A percentile compares a stretch with the other conserved stretches of the same genome.
These are phyloP conservation scores for Backusella tarrabulga DNA, from an alignment of 192 early-diverging fungal species.

Conservation along the genomic window DNA sequence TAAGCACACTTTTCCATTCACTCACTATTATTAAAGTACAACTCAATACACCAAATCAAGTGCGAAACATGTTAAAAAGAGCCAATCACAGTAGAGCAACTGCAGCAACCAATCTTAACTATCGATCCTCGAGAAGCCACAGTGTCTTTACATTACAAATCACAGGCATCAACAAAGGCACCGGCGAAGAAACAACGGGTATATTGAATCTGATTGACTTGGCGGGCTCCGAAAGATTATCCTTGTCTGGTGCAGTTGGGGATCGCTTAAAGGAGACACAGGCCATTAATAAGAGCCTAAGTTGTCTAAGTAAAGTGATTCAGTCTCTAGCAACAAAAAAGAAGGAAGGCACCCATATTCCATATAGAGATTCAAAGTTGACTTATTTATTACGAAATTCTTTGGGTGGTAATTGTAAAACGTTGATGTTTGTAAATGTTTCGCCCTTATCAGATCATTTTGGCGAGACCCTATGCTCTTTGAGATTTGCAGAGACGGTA, in stretches of 20 bases:
- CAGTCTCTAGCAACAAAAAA: conserved; percentile 74
- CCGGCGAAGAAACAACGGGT: conserved; percentile 70
- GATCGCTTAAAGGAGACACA: conserved; percentile 91
- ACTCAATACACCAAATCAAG: conserved; percentile 72
- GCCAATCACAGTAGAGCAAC: conserved; percentile 87
- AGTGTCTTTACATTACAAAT: conserved; percentile 90
- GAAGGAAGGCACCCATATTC: conserved; percentile 69
- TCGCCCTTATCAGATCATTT: conserved; percentile 79
- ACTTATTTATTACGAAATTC: conserved; percentile 72
- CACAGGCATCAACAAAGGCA: conserved; percentile 69
- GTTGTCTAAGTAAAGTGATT: conserved; percentile 90
- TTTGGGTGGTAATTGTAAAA: conserved; percentile 91
- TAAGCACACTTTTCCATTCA: neutral
- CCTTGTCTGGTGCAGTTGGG: conserved; percentile 78
- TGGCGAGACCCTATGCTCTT: conserved; percentile 84
- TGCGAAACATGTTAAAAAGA: conserved; percentile 66
- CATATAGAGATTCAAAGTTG: conserved; percentile 94
- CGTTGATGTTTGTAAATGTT: conserved; percentile 98
- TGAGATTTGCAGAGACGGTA: conserved; percentile 96
- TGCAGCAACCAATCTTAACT: conserved; percentile 90
- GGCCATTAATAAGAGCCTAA: conserved; percentile 95
- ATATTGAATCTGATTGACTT: conserved; percentile 92
- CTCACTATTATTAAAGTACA: conserved; percentile 37
- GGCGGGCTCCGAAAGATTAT: conserved; percentile 90
- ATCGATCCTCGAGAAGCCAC: conserved; percentile 91